A percentile compares a stretch with the other conserved stretches of the same genome.
phyloP scores from a whole-genome alignment of 768 basidiomycete species.

The Coprinopsis sp. region DNA sequence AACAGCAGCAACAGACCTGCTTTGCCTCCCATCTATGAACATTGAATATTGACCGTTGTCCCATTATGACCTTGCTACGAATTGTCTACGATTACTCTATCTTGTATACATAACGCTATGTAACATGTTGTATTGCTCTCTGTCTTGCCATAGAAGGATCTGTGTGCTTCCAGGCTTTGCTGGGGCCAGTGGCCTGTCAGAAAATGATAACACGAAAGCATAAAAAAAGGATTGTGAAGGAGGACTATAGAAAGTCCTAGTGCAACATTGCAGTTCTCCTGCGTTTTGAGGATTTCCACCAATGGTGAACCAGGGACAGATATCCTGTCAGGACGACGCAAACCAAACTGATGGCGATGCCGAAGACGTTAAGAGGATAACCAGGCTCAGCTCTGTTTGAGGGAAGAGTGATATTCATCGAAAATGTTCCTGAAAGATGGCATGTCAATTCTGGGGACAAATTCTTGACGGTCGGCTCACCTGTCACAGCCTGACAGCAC shows the following conservation, averaged over 20 bases:
- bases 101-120: not conserved
- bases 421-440: conserved; percentile 49
- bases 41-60: conserved; percentile 1
- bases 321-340: conserved; percentile 42
- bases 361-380: conserved; percentile 50
- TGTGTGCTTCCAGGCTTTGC: too few relatives aligned
- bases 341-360: conserved; percentile 43
- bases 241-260: conserved; percentile 2
- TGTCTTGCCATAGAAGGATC: too few relatives aligned
- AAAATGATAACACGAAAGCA: not conserved
- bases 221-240: not conserved
- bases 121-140: too few relatives aligned
- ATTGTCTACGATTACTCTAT: not conserved
- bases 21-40: conserved; percentile 8
- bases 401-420: conserved; percentile 65
- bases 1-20: not conserved
- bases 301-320: conserved; percentile 47
- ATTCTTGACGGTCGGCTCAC: conserved; percentile 30
- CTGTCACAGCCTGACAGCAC: conserved; percentile 56
- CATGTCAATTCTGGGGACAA: not conserved
- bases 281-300: conserved; percentile 59
- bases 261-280: conserved; percentile 15
- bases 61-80: not conserved
- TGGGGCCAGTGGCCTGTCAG: too few relatives aligned
- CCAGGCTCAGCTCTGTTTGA: conserved; percentile 36